Conservation (phyloP, 2,329 filamentous ascomycete genomes). For the Ceratocystis ficicola region DNA sequence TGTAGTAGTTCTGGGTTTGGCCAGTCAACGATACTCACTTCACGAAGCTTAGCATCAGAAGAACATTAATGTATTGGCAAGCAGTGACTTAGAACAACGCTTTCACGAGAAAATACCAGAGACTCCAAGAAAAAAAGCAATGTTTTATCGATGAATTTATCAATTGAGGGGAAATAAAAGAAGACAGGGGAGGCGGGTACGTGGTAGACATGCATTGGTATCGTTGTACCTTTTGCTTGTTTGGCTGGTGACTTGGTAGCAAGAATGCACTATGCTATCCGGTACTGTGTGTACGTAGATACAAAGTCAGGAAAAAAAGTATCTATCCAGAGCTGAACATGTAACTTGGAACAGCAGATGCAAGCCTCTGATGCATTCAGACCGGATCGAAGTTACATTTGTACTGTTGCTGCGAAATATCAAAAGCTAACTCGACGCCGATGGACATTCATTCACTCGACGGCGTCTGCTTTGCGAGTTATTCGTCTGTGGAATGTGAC, state of each 20-base stretch:
- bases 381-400: too few relatives aligned
- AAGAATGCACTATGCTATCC: neutral
- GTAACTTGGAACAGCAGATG: neutral
- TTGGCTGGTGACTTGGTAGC: neutral
- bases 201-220: conserved; percentile 1
- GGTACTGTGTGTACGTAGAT: conserved; percentile 1
- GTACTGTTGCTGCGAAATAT: neutral
- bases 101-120: conserved; percentile 7
- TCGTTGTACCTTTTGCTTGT: neutral
- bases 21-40: conserved; percentile 8
- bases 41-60: conserved; percentile 10
- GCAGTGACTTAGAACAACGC: neutral
- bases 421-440: neutral
- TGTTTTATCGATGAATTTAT: conserved; percentile 3
- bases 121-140: neutral
- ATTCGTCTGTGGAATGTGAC: too few relatives aligned
- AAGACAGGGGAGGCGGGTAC: neutral
- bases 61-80: neutral
- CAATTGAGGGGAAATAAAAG: neutral
- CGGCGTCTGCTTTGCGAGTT: too few relatives aligned
- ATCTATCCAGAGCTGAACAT: conserved; percentile 2
- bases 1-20: conserved; percentile 6
- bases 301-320: neutral
- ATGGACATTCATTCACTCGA: too few relatives aligned
- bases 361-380: neutral